Evolutionary conservation across 768 basidiomycete genomes (phyloP).

Genomic region (Asterophora lycoperdoides): DNA sequence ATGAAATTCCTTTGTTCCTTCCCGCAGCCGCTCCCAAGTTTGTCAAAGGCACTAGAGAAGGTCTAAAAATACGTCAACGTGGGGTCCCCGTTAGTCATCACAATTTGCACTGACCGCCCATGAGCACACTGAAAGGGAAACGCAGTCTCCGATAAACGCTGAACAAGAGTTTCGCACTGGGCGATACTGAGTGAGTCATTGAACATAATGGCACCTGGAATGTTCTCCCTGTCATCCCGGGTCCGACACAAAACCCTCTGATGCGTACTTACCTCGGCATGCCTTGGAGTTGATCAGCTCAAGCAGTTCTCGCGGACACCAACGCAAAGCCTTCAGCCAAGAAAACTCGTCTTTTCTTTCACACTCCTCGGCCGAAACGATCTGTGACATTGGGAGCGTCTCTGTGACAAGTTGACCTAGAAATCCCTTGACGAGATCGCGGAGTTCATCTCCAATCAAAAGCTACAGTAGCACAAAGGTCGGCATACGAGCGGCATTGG

Average conservation of each 20-base stretch:
- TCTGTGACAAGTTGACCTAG: slow-evolving; percentile 58
- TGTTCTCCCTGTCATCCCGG: neutral
- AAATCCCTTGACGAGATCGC: slow-evolving; percentile 69
- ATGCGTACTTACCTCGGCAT: slow-evolving; percentile 77
- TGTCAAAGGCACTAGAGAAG: slow-evolving; percentile 38
- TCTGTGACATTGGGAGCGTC: slow-evolving; percentile 17
- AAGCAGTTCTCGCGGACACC: slow-evolving; percentile 78
- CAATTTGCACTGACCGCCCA: slow-evolving; percentile 55
- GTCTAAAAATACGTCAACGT: slow-evolving; percentile 21
- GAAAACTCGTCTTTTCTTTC: slow-evolving; percentile 28
- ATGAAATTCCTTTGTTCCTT: slow-evolving; percentile 3
- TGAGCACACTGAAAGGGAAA: slow-evolving; percentile 98
- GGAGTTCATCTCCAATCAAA: slow-evolving; percentile 65
- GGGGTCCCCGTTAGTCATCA: slow-evolving; percentile 2
- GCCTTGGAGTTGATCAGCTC: slow-evolving; percentile 93
- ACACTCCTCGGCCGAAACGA: slow-evolving; percentile 1
- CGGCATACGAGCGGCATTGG: neutral
- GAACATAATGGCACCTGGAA: slow-evolving; percentile 95
- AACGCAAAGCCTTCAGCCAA: slow-evolving; percentile 74
- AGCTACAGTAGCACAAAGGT: slow-evolving; percentile 44
- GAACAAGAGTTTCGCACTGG: slow-evolving; percentile 70
- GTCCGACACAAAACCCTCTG: neutral
- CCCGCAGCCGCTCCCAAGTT: slow-evolving; percentile 16
- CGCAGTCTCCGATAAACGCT: slow-evolving; percentile 60
- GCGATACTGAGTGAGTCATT: slow-evolving; percentile 68